Evolutionary conservation across 2,329 filamentous ascomycete genomes (phyloP).

Genomic region (Cytospora piceicola): DNA sequence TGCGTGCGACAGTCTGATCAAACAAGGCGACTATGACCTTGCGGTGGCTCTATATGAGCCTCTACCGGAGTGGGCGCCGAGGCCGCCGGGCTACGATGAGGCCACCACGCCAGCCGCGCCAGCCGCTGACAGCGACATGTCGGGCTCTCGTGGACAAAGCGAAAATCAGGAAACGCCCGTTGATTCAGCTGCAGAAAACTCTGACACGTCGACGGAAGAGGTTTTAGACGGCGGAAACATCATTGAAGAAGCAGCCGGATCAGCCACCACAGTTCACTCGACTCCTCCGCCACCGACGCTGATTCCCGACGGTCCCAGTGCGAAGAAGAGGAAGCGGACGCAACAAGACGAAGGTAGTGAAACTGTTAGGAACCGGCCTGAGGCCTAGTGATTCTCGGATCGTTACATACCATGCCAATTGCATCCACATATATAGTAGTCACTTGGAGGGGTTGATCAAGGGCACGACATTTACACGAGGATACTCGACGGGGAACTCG

Average conservation of each 20-base stretch:
- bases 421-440: not conserved
- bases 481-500: not conserved
- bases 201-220: not conserved
- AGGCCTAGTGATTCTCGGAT: not conserved
- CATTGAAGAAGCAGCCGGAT: not conserved
- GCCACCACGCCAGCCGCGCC: not conserved
- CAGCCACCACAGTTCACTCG: not conserved
- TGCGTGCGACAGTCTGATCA: slow-evolving; percentile 31
- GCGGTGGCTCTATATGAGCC: slow-evolving; percentile 31
- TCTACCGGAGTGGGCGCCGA: slow-evolving; percentile 31
- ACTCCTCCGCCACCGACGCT: not conserved
- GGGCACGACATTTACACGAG: not conserved
- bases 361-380: not conserved
- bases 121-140: not conserved
- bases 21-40: slow-evolving; percentile 31
- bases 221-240: not conserved
- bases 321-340: slow-evolving; percentile 14
- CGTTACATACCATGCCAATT: no score
- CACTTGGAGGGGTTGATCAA: not conserved
- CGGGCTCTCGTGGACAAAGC: not conserved
- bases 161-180: not conserved
- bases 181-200: not conserved
- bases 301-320: not conserved
- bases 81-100: slow-evolving; percentile 5
- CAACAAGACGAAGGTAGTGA: slow-evolving; percentile 4